Evolutionary conservation across 129 eudicot species (phyloP).

Genomic region (Rutidosis leptorrhynchoides): DNA sequence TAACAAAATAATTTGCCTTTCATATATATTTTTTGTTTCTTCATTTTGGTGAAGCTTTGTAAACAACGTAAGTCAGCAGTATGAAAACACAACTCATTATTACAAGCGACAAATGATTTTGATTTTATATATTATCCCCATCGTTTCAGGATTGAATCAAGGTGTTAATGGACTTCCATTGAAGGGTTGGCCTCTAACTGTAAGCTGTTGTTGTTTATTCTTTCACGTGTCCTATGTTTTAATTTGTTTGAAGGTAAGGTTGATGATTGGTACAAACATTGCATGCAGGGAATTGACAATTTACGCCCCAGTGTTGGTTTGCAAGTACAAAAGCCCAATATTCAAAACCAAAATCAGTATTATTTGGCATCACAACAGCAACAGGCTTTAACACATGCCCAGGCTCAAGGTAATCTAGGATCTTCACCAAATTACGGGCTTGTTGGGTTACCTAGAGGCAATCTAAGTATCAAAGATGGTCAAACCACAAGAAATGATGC

Average conservation of each 20-base stretch:
- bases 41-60: not conserved
- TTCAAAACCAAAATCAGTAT: slow-evolving; percentile 67
- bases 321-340: slow-evolving; percentile 65
- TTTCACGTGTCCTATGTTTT: slow-evolving; percentile 6
- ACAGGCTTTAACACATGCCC: slow-evolving; percentile 43
- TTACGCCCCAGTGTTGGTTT: slow-evolving; percentile 52
- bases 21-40: slow-evolving; percentile 16
- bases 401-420: slow-evolving; percentile 15
- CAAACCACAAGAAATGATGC: slow-evolving; percentile 73
- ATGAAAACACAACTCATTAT: slow-evolving; percentile 7
- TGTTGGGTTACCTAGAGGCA: slow-evolving; percentile 77
- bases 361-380: slow-evolving; percentile 77
- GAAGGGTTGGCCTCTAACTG: slow-evolving; percentile 92
- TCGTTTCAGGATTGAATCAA: slow-evolving; percentile 54
- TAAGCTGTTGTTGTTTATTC: slow-evolving; percentile 37
- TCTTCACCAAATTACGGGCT: slow-evolving; percentile 58
- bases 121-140: slow-evolving; percentile 3
- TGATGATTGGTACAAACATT: slow-evolving; percentile 6
- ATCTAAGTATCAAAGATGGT: slow-evolving; percentile 65
- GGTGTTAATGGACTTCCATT: slow-evolving; percentile 70
- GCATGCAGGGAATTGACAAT: slow-evolving; percentile 65
- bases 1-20: too few species aligned
- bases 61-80: slow-evolving; percentile 4
- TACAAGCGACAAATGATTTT: not conserved
- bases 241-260: not conserved